A percentile compares a stretch with the other conserved stretches of the same genome.
Conservation (phyloP, 1,139 yeast species). For the Nakaseomyces bracarensis region DNA sequence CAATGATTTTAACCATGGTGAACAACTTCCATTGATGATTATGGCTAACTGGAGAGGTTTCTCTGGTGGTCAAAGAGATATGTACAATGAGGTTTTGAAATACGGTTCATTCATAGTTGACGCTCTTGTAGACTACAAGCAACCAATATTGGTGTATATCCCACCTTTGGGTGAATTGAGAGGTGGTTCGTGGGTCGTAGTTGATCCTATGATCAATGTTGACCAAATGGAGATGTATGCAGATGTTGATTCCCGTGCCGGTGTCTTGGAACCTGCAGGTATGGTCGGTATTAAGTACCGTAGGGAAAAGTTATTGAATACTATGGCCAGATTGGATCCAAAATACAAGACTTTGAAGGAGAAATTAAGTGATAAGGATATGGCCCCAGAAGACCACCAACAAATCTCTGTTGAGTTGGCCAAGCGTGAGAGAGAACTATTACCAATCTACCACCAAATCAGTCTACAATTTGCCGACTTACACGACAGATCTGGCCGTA, state of each 20-base stretch:
- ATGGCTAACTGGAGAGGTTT: conserved; percentile 99
- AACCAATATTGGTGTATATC: conserved; percentile 91
- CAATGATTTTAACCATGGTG: conserved; percentile 95
- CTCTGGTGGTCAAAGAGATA: conserved; percentile 99
- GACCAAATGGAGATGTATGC: conserved; percentile 99
- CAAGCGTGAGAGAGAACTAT: conserved; percentile 68
- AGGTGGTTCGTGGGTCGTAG: conserved; percentile 99
- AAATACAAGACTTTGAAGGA: conserved; percentile 60
- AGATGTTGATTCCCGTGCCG: conserved; percentile 92
- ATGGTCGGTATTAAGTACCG: conserved; percentile 97
- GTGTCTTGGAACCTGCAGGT: conserved; percentile 98
- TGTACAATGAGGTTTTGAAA: conserved; percentile 96
- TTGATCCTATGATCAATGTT: conserved; percentile 92
- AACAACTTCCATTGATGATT: conserved; percentile 92
- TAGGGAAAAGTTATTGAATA: conserved; percentile 78
- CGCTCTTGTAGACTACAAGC: conserved; percentile 91
- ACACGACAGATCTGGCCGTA: conserved; percentile 95
- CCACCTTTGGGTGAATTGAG: conserved; percentile 98
- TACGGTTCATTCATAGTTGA: conserved; percentile 96
- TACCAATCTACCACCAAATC: conserved; percentile 87
- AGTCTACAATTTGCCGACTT: conserved; percentile 95
- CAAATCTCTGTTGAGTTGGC: conserved; percentile 56
- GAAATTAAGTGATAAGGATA: conserved; percentile 45
- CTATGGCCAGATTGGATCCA: conserved; percentile 84
- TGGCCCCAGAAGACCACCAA: conserved; percentile 58